Base-by-base conservation (phyloP, 805 yeast species). In the Wickerhamiella qilinensis region DNA sequence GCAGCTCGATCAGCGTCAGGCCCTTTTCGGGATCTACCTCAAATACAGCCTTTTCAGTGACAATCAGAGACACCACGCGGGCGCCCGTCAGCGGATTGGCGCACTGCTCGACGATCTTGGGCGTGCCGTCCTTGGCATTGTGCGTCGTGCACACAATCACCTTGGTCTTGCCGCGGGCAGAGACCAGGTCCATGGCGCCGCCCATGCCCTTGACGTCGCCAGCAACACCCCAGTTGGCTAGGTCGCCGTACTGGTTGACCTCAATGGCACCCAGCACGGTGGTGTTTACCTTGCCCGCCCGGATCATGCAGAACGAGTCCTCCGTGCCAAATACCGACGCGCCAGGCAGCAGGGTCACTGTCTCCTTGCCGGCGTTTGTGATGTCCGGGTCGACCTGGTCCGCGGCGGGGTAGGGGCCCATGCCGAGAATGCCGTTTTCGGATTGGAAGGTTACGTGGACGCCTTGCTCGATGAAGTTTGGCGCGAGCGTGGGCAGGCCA, bases 151-250 rank as follows among this genome's bases (percentile, higher is more conserved):
- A 55, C 11, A 65, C 69, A 25, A 68, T 64, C 15, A 68, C 71
- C 38, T 56, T 53, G 4, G 72, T 68, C 27, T 58, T 50, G 20
- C 52, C 51, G 14, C 71, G 70, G 45, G 65, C 65, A 5, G 69
- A 61, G 4, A 65, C 71, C 19, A 68, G 58, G 46, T 67, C 72
- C 72, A 68, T 68, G 19, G 72, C 72, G 15, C 73, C 72, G 20
- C 73, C 73, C 67, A 67, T 68, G 16, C 73, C 73, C 48, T 64
- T 66, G 33, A 68, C 62, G 41, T 60, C 55, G 6, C 72, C 71
- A 1, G 73, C 72, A 3, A 68, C 55, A 20, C 67, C 69, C 71
- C 73, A 68, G 49, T 68, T 68, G 30, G 73, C 73, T 29, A 68
- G 58, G 41, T 68, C 73, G 29, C 73, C 73, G 35, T 43, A 52